These are phyloP conservation scores for Podosphaera fusca DNA, from an alignment of 2,329 filamentous ascomycete genomes.

Conservation along the genomic window DNA sequence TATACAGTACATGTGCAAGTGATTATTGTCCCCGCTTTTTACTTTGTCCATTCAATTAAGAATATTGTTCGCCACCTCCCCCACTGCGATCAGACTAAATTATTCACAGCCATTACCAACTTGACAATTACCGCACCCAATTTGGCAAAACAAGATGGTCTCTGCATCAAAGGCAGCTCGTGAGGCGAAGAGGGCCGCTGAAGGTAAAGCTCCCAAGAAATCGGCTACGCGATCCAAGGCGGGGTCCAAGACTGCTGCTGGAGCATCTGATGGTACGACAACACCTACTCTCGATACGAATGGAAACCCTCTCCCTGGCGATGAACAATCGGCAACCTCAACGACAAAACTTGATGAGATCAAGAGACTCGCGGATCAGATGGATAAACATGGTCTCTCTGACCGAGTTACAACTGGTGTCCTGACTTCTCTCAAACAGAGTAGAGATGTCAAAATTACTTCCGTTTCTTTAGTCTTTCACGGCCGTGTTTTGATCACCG, in stretches of 20 bases:
- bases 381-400: slow-evolving; percentile 89
- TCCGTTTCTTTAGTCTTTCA: slow-evolving; percentile 90
- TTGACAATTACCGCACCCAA: not conserved
- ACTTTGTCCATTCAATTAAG: no score
- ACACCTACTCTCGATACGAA: slow-evolving; percentile 38
- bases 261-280: slow-evolving; percentile 43
- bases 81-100: not conserved
- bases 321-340: slow-evolving; percentile 44
- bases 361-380: slow-evolving; percentile 71
- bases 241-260: slow-evolving; percentile 40
- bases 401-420: slow-evolving; percentile 98
- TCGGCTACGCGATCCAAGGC: slow-evolving; percentile 42
- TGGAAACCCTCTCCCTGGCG: slow-evolving; percentile 26
- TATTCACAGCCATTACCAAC: slow-evolving; percentile 2
- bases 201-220: slow-evolving; percentile 59
- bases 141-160: slow-evolving; percentile 27
- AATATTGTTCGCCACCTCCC: slow-evolving; percentile 1
- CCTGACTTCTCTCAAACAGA: slow-evolving; percentile 58
- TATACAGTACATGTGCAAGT: no score
- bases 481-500: slow-evolving; percentile 84
- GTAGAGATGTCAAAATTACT: slow-evolving; percentile 92
- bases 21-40: no score
- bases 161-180: slow-evolving; percentile 50
- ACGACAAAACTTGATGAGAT: slow-evolving; percentile 57
- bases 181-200: slow-evolving; percentile 45